Conservation (phyloP, 371 early-diverging fungal species). For the Mucor racemosus region DNA sequence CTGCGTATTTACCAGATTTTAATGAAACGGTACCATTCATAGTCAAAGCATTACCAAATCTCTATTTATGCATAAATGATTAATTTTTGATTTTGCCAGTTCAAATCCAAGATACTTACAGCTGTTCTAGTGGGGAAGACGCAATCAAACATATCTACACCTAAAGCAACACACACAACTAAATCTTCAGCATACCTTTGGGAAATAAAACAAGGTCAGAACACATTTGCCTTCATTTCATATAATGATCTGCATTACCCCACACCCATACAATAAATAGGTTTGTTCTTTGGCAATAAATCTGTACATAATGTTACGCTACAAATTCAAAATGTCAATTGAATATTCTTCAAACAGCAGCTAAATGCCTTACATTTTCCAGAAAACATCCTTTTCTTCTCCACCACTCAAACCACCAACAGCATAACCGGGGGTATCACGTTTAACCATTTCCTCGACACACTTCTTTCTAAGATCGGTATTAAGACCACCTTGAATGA, state of each 20-base stretch:
- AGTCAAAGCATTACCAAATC: constrained; percentile 93
- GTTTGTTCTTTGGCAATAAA: constrained; percentile 83
- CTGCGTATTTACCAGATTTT: constrained; percentile 64
- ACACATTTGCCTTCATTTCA: not conserved
- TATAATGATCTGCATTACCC: constrained; percentile 59
- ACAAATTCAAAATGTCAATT: constrained; percentile 1
- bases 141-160: constrained; percentile 98
- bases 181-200: constrained; percentile 91
- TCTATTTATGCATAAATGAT: constrained; percentile 35
- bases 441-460: constrained; percentile 86
- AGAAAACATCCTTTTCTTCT: constrained; percentile 93
- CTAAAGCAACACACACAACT: constrained; percentile 92
- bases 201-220: constrained; percentile 17
- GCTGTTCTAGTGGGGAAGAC: constrained; percentile 98
- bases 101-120: constrained; percentile 40
- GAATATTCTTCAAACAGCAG: not conserved
- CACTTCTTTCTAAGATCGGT: constrained; percentile 77
- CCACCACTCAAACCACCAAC: constrained; percentile 97
- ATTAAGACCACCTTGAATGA: constrained; percentile 94
- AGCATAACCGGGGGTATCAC: constrained; percentile 91
- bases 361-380: constrained; percentile 67
- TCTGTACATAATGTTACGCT: constrained; percentile 85
- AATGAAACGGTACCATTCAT: constrained; percentile 78
- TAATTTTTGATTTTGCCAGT: not conserved
- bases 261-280: constrained; percentile 98